These are phyloP conservation scores for Pholiota conissans DNA, from an alignment of 768 basidiomycete species.

Conservation along the genomic window DNA sequence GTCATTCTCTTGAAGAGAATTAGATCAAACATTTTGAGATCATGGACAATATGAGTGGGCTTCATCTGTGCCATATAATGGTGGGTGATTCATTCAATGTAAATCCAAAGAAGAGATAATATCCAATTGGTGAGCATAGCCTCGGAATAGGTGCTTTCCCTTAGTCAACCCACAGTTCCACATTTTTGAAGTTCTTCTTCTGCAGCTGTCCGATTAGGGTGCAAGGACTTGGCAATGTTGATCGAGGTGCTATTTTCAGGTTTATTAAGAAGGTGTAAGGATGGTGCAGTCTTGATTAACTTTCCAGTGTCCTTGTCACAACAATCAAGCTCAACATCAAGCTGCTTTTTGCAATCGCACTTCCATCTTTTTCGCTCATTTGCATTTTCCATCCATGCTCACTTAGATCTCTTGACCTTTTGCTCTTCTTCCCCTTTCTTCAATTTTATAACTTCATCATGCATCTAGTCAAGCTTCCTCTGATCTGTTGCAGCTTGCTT, in stretches of 20 bases:
- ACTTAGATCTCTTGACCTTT: no score
- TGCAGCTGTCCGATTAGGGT: neutral
- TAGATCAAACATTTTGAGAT: constrained; percentile 14
- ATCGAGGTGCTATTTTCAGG: neutral
- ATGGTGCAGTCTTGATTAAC: neutral
- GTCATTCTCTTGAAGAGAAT: constrained; percentile 15
- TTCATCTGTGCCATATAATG: constrained; percentile 2
- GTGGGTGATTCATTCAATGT: neutral
- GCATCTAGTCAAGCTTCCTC: no score
- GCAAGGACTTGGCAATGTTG: neutral
- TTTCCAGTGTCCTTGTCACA: neutral
- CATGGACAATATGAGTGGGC: constrained; percentile 12
- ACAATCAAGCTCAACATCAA: neutral
- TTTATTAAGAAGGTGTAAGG: neutral
- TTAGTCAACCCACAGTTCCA: neutral
- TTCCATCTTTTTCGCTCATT: neutral
- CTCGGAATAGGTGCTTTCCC: neutral
- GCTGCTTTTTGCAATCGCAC: neutral
- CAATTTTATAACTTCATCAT: no score
- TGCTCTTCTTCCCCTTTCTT: no score
- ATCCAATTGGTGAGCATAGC: neutral
- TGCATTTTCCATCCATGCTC: neutral
- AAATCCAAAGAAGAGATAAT: neutral
- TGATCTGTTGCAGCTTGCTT: no score
- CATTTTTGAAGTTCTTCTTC: neutral